Evolutionary conservation across 495 filamentous ascomycete genomes (phyloP), one percentile per base, ranked within the genome.

Genomic region (Aspergillus cavernicola): DNA sequence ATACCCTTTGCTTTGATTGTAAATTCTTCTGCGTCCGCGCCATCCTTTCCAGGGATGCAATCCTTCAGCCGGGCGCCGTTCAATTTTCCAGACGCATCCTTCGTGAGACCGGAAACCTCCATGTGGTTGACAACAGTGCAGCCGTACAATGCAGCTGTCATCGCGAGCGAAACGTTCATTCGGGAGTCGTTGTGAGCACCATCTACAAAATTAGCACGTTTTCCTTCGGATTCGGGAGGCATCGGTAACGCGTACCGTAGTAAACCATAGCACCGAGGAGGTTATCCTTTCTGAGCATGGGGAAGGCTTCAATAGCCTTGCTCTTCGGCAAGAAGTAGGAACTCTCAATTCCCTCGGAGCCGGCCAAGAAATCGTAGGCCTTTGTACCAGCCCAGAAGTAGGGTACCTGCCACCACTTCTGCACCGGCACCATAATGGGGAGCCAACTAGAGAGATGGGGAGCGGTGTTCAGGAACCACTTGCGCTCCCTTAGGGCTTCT

Each of bases 301-400:
- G 93, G 63, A 98, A 98, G 7, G 88, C 87, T 66, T 96, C 92
- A 52, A 97, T 80, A 1, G 93, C 93, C 71, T 93, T 96, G 63
- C 88, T 93, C 69, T 86, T 89, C 15, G 92, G 93, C 62, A 97
- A 69, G 68, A 98, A 98, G 71, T 97, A 98, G 2, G 91, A 96
- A 63, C 84, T 93, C 72, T 98, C 93, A 58, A 98, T 95, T 50
- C 92, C 95, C 72, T 98, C 93, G 35, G 89, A 87, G 13, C 93
- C 93, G 62, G 93, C 93, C 50, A 97, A 77, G 58, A 93, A 83
- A 75, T 97, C 93, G 71, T 98, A 98, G 48, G 83, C 82, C 71
- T 98, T 98, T 40, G 92, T 96, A 48, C 93, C 93, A 6, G 81
- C 86, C 92, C 92, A 97, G 73, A 95, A 98, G 70, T 97, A 98